Percentiles rank a stretch among this genome's conserved stretches.
phyloP scores from a whole-genome alignment of 2,329 filamentous ascomycete genomes.

The Thyridium curvatum region DNA sequence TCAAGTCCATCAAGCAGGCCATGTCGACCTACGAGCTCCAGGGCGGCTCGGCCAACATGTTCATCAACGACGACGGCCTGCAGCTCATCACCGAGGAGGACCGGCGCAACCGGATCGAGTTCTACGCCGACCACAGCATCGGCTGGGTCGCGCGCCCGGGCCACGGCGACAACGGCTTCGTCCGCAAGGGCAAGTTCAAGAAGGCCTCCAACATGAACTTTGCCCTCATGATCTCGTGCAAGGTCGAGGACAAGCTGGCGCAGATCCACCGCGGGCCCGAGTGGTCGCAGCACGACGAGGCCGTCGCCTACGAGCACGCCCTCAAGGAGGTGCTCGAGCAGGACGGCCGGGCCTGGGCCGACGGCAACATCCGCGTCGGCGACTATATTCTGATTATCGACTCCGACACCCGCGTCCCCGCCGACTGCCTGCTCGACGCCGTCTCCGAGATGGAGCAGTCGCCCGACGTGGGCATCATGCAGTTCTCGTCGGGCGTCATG shows the following conservation, averaged over 20 bases:
- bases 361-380: slow-evolving; percentile 49
- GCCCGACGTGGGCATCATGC: slow-evolving; percentile 64
- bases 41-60: slow-evolving; percentile 62
- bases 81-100: slow-evolving; percentile 49
- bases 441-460: slow-evolving; percentile 65
- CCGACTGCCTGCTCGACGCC: slow-evolving; percentile 63
- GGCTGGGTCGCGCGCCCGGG: slow-evolving; percentile 48
- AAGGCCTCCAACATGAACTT: slow-evolving; percentile 67
- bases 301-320: slow-evolving; percentile 34
- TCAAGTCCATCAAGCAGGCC: slow-evolving; percentile 48
- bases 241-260: slow-evolving; percentile 47
- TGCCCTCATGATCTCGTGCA: slow-evolving; percentile 46
- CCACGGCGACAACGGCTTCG: slow-evolving; percentile 43
- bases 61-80: slow-evolving; percentile 64
- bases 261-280: slow-evolving; percentile 28
- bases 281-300: slow-evolving; percentile 32
- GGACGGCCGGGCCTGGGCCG: slow-evolving; percentile 48
- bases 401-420: slow-evolving; percentile 56
- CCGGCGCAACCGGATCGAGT: slow-evolving; percentile 41
- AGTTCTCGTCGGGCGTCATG: slow-evolving; percentile 71
- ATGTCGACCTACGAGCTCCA: slow-evolving; percentile 54
- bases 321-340: slow-evolving; percentile 39
- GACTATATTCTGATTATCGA: slow-evolving; percentile 48
- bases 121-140: slow-evolving; percentile 52
- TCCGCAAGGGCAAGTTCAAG: slow-evolving; percentile 56